These are phyloP conservation scores for Combretum micranthum DNA, from an alignment of 345 rosid genomes.

Conservation along the genomic window DNA sequence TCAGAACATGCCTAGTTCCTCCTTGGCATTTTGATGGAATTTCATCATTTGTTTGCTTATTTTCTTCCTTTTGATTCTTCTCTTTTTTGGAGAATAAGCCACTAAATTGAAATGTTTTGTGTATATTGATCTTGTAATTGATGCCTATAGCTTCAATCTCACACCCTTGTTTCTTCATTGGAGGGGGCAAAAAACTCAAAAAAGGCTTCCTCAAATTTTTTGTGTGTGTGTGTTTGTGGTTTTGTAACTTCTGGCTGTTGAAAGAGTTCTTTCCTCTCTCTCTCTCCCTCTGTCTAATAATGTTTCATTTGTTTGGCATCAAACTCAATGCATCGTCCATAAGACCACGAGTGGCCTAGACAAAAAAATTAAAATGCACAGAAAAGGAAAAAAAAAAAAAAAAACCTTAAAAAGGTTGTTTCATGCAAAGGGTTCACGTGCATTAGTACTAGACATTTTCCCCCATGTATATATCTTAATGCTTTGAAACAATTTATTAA, in stretches of 20 bases:
- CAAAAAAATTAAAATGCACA: too few relatives aligned
- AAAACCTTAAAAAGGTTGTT: too few relatives aligned
- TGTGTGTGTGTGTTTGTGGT: too few relatives aligned
- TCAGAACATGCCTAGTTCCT: slow-evolving; percentile 49
- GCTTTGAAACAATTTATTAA: not conserved
- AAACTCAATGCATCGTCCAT: not conserved
- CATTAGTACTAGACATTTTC: too few relatives aligned
- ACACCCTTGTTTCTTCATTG: slow-evolving; percentile 82
- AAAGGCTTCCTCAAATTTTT: not conserved
- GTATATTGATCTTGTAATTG: slow-evolving; percentile 43
- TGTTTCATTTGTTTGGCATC: not conserved
- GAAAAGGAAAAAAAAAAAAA: too few relatives aligned
- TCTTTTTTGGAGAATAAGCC: slow-evolving; percentile 15
- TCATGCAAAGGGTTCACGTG: too few relatives aligned
- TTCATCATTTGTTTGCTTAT: slow-evolving; percentile 12
- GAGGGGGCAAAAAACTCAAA: slow-evolving; percentile 5
- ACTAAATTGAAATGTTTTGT: slow-evolving; percentile 22
- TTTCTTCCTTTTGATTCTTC: slow-evolving; percentile 10
- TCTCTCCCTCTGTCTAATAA: too few relatives aligned
- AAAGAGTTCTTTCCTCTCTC: too few relatives aligned
- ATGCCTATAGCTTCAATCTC: slow-evolving; percentile 76
- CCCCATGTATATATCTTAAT: not conserved
- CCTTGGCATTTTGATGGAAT: slow-evolving; percentile 8
- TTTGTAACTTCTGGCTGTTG: too few relatives aligned
- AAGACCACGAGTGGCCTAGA: too few relatives aligned